A percentile compares a stretch with the other conserved stretches of the same genome.
Conservation (phyloP, 2,329 filamentous ascomycete species). For the Curvularia sp. region DNA sequence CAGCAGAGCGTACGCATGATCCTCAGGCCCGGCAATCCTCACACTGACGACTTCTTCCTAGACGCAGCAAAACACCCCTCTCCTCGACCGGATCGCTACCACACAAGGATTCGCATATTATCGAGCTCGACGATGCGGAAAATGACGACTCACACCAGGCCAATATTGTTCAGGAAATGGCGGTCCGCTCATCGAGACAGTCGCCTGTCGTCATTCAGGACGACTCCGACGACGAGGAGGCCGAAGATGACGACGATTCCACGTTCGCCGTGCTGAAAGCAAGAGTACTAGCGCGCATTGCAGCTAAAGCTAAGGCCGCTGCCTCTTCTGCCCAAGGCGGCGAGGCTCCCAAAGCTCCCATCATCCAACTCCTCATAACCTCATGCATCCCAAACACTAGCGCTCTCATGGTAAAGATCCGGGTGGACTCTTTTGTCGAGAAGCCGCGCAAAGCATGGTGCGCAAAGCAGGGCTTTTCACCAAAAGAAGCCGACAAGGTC, state of each 20-base stretch:
- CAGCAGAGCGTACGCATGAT: constrained; percentile 29
- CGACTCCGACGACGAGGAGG: constrained; percentile 34
- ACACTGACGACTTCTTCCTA: constrained; percentile 18
- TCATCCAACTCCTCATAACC: constrained; percentile 70
- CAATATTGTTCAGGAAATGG: constrained; percentile 10
- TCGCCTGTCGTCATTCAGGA: constrained; percentile 12
- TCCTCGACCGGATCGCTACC: constrained; percentile 21
- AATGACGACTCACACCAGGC: constrained; percentile 19
- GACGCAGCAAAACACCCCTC: constrained; percentile 36
- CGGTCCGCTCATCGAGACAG: constrained; percentile 15
- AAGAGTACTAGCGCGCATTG: constrained; percentile 34
- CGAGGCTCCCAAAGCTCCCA: constrained; percentile 22
- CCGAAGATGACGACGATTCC: constrained; percentile 41
- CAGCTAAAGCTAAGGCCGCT: constrained; percentile 23
- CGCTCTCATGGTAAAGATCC: constrained; percentile 69
- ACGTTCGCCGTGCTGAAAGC: constrained; percentile 38
- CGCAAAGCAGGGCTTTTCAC: constrained; percentile 62
- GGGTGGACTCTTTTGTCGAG: constrained; percentile 70
- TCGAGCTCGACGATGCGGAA: constrained; percentile 37
- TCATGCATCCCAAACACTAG: constrained; percentile 69
- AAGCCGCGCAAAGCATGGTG: constrained; percentile 75
- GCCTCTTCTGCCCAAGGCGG: constrained; percentile 11
- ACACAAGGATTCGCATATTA: constrained; percentile 25
- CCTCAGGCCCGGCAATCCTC: neutral
- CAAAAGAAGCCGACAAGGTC: constrained; percentile 60